Conservation (phyloP, 345 rosid species). For the rapeseed (Brassica napus) region DNA sequence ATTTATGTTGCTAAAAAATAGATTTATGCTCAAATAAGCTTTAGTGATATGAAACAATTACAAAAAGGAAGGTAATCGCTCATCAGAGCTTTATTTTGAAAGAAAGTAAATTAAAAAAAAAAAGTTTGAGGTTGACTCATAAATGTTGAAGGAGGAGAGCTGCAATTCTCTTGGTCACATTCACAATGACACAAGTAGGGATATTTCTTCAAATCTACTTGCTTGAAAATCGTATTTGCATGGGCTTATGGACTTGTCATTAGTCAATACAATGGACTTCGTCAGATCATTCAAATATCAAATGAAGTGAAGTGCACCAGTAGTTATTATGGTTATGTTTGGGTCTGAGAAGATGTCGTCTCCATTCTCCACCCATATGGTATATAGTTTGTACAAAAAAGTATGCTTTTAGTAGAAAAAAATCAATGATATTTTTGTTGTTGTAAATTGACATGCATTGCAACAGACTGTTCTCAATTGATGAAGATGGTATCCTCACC, state of each 20-base stretch:
- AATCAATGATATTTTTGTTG: too few relatives aligned
- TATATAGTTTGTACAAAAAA: conserved; percentile 1
- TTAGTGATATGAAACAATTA: too few relatives aligned
- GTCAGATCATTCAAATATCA: too few relatives aligned
- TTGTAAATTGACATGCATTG: too few relatives aligned
- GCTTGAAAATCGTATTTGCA: too few relatives aligned
- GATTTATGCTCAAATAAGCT: background rate
- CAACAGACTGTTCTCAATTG: too few relatives aligned
- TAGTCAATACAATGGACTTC: background rate
- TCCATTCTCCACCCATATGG: background rate
- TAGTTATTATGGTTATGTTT: background rate
- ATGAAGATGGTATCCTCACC: too few relatives aligned
- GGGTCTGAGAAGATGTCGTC: background rate
- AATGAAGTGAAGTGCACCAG: background rate
- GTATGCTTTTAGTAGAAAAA: background rate
- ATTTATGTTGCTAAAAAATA: too few relatives aligned
- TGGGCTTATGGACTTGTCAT: background rate
- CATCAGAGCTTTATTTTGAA: background rate
- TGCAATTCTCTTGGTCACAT: background rate
- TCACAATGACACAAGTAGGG: background rate
- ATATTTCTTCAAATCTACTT: too few relatives aligned
- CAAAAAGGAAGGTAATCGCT: background rate
- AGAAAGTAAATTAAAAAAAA: background rate
- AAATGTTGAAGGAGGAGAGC: too few relatives aligned
- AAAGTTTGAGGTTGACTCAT: background rate